These are phyloP conservation scores for Tricholomella constricta DNA, from an alignment of 768 basidiomycete species.

Conservation along the genomic window DNA sequence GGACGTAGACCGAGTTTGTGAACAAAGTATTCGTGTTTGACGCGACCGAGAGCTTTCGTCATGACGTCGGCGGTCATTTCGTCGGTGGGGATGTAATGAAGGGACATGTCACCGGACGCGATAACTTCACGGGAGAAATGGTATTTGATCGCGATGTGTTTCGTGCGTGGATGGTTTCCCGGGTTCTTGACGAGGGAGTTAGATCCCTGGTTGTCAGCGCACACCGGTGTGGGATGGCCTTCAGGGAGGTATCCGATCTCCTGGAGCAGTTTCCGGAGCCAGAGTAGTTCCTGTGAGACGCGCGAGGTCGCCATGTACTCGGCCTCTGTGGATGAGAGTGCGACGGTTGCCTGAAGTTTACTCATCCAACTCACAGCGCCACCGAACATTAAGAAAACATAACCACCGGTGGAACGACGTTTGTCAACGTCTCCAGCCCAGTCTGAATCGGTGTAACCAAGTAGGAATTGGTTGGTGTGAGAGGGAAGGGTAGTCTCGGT, in stretches of 20 bases:
- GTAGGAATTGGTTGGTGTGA: neutral
- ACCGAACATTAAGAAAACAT: neutral
- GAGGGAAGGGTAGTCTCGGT: neutral
- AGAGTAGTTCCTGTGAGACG: constrained; percentile 7
- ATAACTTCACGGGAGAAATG: neutral
- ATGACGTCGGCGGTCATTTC: too few species aligned
- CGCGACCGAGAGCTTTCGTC: too few species aligned
- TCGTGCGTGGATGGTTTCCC: neutral
- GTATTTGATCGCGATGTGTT: constrained; percentile 4
- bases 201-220: constrained; percentile 11
- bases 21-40: too few species aligned
- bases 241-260: constrained; percentile 1
- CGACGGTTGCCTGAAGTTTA: neutral
- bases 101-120: too few species aligned
- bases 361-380: neutral
- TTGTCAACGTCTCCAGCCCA: constrained; percentile 2
- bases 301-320: constrained; percentile 1
- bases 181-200: neutral
- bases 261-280: constrained; percentile 1
- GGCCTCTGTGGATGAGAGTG: neutral
- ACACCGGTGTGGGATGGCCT: neutral
- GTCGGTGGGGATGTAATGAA: too few species aligned
- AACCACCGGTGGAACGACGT: neutral
- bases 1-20: too few species aligned
- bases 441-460: constrained; percentile 3